These are phyloP conservation scores for Cucurbitaria berberidis DNA, from an alignment of 2,329 filamentous ascomycete genomes.

Conservation along the genomic window DNA sequence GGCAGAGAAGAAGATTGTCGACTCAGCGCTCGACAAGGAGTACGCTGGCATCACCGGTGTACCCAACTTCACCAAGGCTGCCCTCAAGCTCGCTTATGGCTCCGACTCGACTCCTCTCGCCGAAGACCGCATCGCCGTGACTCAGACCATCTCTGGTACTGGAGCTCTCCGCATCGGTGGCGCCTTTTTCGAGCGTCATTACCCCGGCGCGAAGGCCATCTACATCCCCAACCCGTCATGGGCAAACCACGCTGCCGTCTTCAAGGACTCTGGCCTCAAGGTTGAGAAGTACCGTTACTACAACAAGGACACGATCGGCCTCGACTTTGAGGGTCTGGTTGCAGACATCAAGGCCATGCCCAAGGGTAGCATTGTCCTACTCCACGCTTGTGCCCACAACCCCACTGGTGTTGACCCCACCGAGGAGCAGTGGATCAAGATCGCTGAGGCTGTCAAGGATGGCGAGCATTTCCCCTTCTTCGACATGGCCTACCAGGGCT, in stretches of 20 bases:
- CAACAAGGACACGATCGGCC: constrained; percentile 96
- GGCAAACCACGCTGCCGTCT: constrained; percentile 98
- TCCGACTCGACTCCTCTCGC: constrained; percentile 76
- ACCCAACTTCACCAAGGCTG: constrained; percentile 90
- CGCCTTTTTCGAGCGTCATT: constrained; percentile 91
- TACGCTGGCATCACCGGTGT: constrained; percentile 98
- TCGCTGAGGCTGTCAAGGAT: constrained; percentile 84
- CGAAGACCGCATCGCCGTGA: constrained; percentile 81
- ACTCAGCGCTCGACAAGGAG: constrained; percentile 86
- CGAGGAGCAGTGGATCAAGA: constrained; percentile 87
- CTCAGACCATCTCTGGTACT: constrained; percentile 97
- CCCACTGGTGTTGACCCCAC: constrained; percentile 96
- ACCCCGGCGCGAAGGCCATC: constrained; percentile 89
- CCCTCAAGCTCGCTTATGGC: constrained; percentile 90
- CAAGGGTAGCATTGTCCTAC: constrained; percentile 84
- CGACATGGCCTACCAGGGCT: constrained; percentile 99
- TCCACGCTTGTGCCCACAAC: constrained; percentile 98
- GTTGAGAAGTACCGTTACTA: constrained; percentile 98
- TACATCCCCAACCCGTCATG: constrained; percentile 96
- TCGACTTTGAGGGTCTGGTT: constrained; percentile 94
- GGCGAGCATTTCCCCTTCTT: constrained; percentile 94
- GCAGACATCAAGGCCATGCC: constrained; percentile 89
- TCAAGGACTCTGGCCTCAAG: constrained; percentile 88
- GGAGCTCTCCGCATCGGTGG: constrained; percentile 94
- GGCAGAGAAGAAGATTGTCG: constrained; percentile 86